phyloP scores from a whole-genome alignment of 441 rosid genomes.

The Adansonia madagascariensis region DNA sequence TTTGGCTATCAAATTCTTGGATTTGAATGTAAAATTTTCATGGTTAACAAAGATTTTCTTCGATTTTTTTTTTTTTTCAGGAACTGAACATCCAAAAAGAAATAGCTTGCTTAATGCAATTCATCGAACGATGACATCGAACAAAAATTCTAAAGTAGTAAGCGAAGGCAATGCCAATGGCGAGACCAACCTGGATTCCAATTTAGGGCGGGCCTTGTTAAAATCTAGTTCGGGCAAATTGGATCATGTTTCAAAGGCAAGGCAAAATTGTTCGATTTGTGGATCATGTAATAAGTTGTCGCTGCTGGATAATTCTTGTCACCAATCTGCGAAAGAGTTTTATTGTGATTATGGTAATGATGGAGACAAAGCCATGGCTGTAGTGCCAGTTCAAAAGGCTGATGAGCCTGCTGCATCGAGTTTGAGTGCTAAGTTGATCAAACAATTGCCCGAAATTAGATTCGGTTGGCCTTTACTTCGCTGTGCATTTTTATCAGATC shows the following conservation, averaged over 20 bases:
- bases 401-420: constrained; percentile 37
- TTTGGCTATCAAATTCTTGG: not conserved
- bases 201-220: constrained; percentile 46
- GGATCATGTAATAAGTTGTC: constrained; percentile 37
- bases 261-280: constrained; percentile 61
- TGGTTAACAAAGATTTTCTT: too few species aligned
- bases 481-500: constrained; percentile 37
- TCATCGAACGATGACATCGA: constrained; percentile 54
- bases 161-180: constrained; percentile 37
- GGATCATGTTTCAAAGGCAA: too few species aligned
- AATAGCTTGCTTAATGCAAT: constrained; percentile 56
- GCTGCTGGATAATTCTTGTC: constrained; percentile 28
- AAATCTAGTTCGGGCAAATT: constrained; percentile 41
- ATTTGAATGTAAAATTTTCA: not conserved
- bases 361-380: too few species aligned
- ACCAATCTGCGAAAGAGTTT: constrained; percentile 21
- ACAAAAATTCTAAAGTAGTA: constrained; percentile 52
- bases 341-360: not conserved
- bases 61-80: too few species aligned
- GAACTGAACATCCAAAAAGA: constrained; percentile 47
- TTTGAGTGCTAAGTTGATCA: constrained; percentile 40
- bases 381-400: constrained; percentile 33
- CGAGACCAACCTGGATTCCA: constrained; percentile 25
- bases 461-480: constrained; percentile 74
- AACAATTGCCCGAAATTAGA: constrained; percentile 44